A percentile compares a stretch with the other conserved stretches of the same genome.
These are phyloP conservation scores for Debaryomycetaceae sp. DNA, from an alignment of 1,139 yeast genomes.

Conservation along the genomic window DNA sequence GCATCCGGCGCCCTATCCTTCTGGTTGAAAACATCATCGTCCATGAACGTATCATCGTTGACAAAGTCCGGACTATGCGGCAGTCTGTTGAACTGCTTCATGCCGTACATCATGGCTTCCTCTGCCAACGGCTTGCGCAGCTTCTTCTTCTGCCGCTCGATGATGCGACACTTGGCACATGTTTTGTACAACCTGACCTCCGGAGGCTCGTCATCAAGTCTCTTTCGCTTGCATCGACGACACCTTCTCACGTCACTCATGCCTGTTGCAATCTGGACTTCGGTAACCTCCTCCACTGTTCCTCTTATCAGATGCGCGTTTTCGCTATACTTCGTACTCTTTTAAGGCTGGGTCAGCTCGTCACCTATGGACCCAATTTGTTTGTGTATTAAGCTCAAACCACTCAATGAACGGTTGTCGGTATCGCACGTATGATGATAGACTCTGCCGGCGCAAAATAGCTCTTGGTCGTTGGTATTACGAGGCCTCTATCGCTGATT, in stretches of 20 bases:
- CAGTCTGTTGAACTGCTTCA: conserved; percentile 47
- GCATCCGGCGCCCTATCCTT: conserved; percentile 2
- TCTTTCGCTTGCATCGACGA: conserved; percentile 58
- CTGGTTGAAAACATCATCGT: conserved; percentile 21
- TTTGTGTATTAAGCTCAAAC: no score
- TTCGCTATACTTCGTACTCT: not conserved
- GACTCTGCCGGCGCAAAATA: no score
- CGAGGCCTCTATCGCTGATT: not conserved
- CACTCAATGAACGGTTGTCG: no score
- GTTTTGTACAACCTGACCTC: conserved; percentile 57
- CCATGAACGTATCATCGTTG: conserved; percentile 36
- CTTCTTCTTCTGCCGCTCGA: conserved; percentile 48
- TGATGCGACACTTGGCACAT: conserved; percentile 58
- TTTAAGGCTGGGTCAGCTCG: no score
- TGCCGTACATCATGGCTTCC: conserved; percentile 47
- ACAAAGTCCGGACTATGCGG: conserved; percentile 35
- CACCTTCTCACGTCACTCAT: conserved; percentile 40
- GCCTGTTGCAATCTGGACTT: not conserved
- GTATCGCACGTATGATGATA: no score
- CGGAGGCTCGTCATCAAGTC: conserved; percentile 58
- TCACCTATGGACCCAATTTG: no score
- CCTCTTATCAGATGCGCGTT: not conserved
- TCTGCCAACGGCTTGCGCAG: conserved; percentile 47
- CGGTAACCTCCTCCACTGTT: no score
- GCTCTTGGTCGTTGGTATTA: no score